Evolutionary conservation across 768 basidiomycete species (phyloP).

Genomic region (Xanthoconium purpureum): DNA sequence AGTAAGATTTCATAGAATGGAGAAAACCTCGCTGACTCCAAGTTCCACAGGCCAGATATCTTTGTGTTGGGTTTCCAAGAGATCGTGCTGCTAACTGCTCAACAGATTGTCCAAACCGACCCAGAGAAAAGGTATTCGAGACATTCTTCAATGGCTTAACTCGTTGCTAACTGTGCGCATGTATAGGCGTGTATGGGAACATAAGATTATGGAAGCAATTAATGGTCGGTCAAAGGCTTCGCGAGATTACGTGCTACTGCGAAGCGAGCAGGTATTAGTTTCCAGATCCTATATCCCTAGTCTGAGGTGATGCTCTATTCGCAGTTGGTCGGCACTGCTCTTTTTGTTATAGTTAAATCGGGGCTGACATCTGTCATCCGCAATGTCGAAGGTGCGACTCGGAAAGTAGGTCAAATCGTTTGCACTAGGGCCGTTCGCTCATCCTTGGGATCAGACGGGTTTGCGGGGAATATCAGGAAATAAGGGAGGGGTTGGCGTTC

Average conservation of each 20-base stretch:
- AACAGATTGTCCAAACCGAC: constrained; percentile 94
- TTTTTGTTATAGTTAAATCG: constrained; percentile 80
- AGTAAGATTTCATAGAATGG: constrained; percentile 8
- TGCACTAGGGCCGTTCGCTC: background rate
- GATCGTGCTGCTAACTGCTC: constrained; percentile 95
- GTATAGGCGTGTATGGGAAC: constrained; percentile 84
- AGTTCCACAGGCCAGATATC: constrained; percentile 69
- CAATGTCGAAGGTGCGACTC: constrained; percentile 87
- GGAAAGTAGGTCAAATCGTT: constrained; percentile 60
- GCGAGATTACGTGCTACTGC: constrained; percentile 75
- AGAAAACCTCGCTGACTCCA: constrained; percentile 22
- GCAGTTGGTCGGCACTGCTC: constrained; percentile 91
- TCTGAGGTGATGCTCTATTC: constrained; percentile 1
- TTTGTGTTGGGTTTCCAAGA: constrained; percentile 94
- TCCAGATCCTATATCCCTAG: background rate
- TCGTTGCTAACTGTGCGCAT: background rate
- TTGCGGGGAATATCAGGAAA: constrained; percentile 93
- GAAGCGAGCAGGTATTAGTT: constrained; percentile 80
- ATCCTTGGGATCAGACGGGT: constrained; percentile 57
- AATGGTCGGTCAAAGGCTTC: constrained; percentile 65
- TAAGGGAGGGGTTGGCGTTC: constrained; percentile 94
- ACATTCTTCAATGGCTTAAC: background rate
- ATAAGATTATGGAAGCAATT: constrained; percentile 73
- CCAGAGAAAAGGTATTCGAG: constrained; percentile 77
- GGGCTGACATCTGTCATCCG: constrained; percentile 76